Evolutionary conservation across 768 basidiomycete species (phyloP), one percentile per base, ranked within the genome.

Genomic region (Tricholoma sp.): DNA sequence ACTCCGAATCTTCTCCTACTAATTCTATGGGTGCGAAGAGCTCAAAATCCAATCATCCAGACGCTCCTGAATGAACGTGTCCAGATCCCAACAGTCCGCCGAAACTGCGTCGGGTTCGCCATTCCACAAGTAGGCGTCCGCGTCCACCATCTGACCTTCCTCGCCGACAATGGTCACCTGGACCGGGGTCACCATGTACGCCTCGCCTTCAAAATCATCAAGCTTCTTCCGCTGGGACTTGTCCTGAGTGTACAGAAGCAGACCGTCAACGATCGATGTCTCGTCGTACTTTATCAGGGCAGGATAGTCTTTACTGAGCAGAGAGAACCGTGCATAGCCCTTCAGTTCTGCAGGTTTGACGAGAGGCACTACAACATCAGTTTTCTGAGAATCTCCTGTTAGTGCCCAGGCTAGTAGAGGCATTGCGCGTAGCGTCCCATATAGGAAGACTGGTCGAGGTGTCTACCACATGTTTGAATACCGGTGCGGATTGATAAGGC

Each of bases 1-100:
- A n/a, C n/a, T 36, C 34, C 34, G 11, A 6, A 31, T 64, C 49
- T 65, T 72, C 65, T 75, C 65, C 56, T 52, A 59, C 62, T 47
- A 65, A 56, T 56, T 61, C 61, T 58, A 63, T 61, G 34, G 55
- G 61, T 24, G 53, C 61, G 52, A 63, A 63, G 20, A 63, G 52
- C 34, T 63, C 63, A n/a, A n/a, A 32, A 63, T 50, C 63, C 63
- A 63, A 49, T 57, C 51, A 42, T 60, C 63, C 33, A 63, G 57
- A 44, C 61, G 54, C 33, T 63, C 61, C 50, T 42, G 57, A 52
- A 59, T 54, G 50, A 63, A 63, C 29, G 18, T 54, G 8, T 63
- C 56, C 31, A 63, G 54, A 57, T 60, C 56, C 63, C 63, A 63
- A 53, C 29, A 20, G 20, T 50, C 49, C 28, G 7, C 11, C 12